A percentile compares a stretch with the other conserved stretches of the same genome.
These are phyloP conservation scores for Pisolithus orientalis DNA, from an alignment of 768 basidiomycete genomes.

Conservation along the genomic window DNA sequence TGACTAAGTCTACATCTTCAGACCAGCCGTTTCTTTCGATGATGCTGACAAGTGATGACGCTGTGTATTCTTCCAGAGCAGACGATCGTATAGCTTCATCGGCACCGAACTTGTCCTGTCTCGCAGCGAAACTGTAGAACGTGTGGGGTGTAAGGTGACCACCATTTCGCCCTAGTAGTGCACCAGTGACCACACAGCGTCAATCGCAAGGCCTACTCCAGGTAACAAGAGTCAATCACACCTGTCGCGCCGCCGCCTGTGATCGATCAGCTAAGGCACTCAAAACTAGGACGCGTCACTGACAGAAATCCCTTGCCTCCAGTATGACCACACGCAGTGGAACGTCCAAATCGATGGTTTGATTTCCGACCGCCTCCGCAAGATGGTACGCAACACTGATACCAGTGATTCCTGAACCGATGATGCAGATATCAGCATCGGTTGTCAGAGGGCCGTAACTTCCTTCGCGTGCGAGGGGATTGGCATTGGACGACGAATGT, in stretches of 20 bases:
- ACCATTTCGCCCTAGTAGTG: constrained; percentile 60
- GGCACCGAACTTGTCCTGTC: constrained; percentile 35
- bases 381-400: constrained; percentile 72
- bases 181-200: background rate
- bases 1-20: constrained; percentile 54
- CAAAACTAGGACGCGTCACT: constrained; percentile 22
- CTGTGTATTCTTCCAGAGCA: constrained; percentile 53
- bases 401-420: constrained; percentile 79
- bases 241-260: constrained; percentile 75
- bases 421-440: constrained; percentile 68
- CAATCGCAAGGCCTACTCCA: background rate
- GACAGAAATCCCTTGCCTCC: constrained; percentile 85
- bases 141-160: constrained; percentile 59
- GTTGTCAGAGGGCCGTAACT: constrained; percentile 53
- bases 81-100: constrained; percentile 51
- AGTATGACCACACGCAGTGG: constrained; percentile 54
- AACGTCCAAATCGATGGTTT: constrained; percentile 1
- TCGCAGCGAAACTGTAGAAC: constrained; percentile 40
- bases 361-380: constrained; percentile 27
- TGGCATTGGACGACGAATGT: constrained; percentile 45
- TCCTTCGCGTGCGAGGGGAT: constrained; percentile 62
- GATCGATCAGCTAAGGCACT: constrained; percentile 1
- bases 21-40: constrained; percentile 39
- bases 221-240: constrained; percentile 17
- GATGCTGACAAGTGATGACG: constrained; percentile 41